Evolutionary conservation across 2,329 filamentous ascomycete genomes (phyloP), one percentile per base, ranked within the genome.

Genomic region (Colletotrichum horii): DNA sequence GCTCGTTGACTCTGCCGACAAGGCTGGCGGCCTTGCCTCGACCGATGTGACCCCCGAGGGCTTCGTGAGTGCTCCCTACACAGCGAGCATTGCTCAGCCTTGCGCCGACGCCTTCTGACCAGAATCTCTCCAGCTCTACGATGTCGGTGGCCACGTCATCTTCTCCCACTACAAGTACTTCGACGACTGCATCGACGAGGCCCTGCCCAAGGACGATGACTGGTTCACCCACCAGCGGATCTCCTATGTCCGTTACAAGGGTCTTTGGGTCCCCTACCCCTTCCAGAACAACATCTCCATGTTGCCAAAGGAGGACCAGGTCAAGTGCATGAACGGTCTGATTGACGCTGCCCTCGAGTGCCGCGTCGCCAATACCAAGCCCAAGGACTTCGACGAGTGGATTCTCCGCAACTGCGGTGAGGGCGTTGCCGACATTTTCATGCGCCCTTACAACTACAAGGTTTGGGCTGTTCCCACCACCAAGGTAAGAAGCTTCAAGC

Each of bases 141-240:
- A 99, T 88, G 97, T 99, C 81, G 96, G 96, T 85, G 96, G 96
- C 81, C 96, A 98, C 88, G 96, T 98, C 88, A 98, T 98, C 89
- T 98, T 98, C 92, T 98, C 96, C 81, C 96, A 98, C 92, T 99
- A 99, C 94, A 98, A 98, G 90, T 99, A 99, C 93, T 99, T 99
- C 86, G 97, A 99, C 88, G 97, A 99, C 90, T 97, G 95, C 89
- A 94, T 99, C 84, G 92, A 98, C 85, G 97, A 99, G 91, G 97
- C 97, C 69, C 93, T 99, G 56, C 97, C 97, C 82, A 95, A 95
- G 83, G 92, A 96, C 75, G 94, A 95, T 76, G 97, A 99, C 89
- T 99, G 97, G 97, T 98, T 94, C 88, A 95, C 93, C 79, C 97
- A 99, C 90, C 94, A 99, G 91, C 96, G 97, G 84, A 97, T 99